Evolutionary conservation across 148 eudicot species (phyloP).

Genomic region (Nepenthes gracilis): DNA sequence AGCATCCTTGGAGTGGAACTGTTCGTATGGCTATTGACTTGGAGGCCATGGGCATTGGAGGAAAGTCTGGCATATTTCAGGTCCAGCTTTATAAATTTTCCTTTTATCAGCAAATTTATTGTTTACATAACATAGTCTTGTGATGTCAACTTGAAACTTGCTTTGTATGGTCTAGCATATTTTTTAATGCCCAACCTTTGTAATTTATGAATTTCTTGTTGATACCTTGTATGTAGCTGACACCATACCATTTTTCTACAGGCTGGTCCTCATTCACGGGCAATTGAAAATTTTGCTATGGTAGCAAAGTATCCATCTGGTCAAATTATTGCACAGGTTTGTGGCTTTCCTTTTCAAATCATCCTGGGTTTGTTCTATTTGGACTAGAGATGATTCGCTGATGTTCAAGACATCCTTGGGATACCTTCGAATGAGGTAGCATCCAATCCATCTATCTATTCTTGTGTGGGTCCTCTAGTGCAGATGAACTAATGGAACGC

Average conservation of each 20-base stretch:
- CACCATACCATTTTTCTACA: constrained; percentile 17
- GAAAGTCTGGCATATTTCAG: constrained; percentile 85
- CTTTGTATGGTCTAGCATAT: no score
- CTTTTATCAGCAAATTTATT: no score
- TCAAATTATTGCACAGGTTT: constrained; percentile 68
- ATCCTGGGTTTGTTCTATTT: no score
- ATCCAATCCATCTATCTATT: no score
- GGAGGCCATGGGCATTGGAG: constrained; percentile 97
- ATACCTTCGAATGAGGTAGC: no score
- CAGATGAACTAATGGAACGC: no score
- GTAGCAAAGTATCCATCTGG: constrained; percentile 92
- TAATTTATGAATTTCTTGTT: no score
- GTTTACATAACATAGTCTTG: neutral
- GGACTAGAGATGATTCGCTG: no score
- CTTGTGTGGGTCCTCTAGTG: no score
- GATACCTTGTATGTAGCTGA: neutral
- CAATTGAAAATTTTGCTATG: constrained; percentile 69
- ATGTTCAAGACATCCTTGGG: no score
- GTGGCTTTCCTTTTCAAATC: constrained; percentile 7
- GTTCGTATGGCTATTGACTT: constrained; percentile 79
- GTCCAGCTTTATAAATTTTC: constrained; percentile 8
- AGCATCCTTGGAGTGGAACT: constrained; percentile 97
- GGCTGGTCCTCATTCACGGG: constrained; percentile 94
- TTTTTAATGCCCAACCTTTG: no score
- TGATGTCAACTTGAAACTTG: no score